Evolutionary conservation across 2,329 filamentous ascomycete species (phyloP).

Genomic region (Orbilia ellipsospora): DNA sequence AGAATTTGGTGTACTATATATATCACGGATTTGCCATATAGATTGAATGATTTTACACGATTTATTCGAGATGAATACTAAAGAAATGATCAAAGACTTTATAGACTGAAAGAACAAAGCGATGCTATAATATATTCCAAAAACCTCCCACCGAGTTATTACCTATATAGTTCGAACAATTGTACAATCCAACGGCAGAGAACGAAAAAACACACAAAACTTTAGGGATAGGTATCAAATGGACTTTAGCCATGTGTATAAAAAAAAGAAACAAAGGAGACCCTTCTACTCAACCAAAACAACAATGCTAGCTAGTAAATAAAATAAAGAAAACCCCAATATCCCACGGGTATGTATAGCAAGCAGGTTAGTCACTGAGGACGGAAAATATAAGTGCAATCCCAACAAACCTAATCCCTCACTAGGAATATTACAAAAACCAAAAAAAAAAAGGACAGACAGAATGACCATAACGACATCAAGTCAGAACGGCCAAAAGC

Average conservation of each 20-base stretch:
- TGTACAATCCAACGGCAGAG: too few relatives aligned
- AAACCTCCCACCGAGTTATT: background rate
- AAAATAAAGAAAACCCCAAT: background rate
- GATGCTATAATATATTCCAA: background rate
- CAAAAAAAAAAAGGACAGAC: background rate
- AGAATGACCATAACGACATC: background rate
- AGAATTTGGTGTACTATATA: too few relatives aligned
- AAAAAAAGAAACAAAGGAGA: background rate
- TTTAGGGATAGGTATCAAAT: background rate
- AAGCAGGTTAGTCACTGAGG: too few relatives aligned
- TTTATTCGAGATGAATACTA: background rate
- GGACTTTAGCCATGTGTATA: background rate
- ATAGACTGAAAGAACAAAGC: background rate
- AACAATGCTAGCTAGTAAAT: background rate
- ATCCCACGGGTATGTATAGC: too few relatives aligned
- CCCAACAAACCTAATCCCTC: background rate
- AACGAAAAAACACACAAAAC: background rate
- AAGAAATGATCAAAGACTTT: too few relatives aligned
- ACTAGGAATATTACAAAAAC: background rate
- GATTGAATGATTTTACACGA: background rate
- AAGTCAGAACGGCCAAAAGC: conserved; percentile 75
- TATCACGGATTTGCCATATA: background rate
- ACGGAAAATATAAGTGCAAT: too few relatives aligned
- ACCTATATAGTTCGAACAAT: too few relatives aligned
- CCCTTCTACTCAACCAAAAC: background rate